A percentile compares a stretch with the other conserved stretches of the same genome.
phyloP scores from a whole-genome alignment of 495 filamentous ascomycete species.

The Hypoxylon intermedium region DNA sequence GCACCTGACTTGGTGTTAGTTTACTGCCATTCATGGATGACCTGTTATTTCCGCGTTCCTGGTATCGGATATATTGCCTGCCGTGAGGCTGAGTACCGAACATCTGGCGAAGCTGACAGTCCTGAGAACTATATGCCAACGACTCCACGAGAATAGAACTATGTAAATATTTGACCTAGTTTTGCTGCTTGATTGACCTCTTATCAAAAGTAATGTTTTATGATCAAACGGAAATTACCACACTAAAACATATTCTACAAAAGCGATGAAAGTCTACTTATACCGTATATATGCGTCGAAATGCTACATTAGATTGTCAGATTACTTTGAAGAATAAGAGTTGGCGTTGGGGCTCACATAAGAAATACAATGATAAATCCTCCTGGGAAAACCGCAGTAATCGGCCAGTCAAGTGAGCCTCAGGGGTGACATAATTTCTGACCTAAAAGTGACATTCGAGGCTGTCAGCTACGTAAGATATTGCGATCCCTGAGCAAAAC shows the following conservation, averaged over 20 bases:
- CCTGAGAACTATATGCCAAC: no score
- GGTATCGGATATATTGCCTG: no score
- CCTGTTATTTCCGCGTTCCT: background rate
- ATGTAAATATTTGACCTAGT: no score
- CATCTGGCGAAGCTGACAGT: no score
- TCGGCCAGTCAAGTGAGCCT: constrained; percentile 13
- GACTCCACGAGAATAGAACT: no score
- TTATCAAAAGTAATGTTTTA: no score
- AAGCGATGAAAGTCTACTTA: no score
- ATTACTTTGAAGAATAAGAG: background rate
- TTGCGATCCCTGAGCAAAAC: constrained; percentile 3
- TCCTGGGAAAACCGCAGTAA: constrained; percentile 4
- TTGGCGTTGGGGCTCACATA: constrained; percentile 14
- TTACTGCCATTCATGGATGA: background rate
- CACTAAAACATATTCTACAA: no score
- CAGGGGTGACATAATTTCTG: constrained; percentile 18
- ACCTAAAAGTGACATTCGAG: constrained; percentile 4
- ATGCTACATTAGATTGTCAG: background rate
- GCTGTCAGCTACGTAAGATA: constrained; percentile 11
- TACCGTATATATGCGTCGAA: background rate
- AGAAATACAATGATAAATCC: constrained; percentile 2
- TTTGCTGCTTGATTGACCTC: no score
- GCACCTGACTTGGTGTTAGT: constrained; percentile 4
- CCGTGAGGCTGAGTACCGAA: no score
- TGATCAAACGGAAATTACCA: no score